phyloP scores from a whole-genome alignment of 2,329 filamentous ascomycete species.

The Curvularia lunata region DNA sequence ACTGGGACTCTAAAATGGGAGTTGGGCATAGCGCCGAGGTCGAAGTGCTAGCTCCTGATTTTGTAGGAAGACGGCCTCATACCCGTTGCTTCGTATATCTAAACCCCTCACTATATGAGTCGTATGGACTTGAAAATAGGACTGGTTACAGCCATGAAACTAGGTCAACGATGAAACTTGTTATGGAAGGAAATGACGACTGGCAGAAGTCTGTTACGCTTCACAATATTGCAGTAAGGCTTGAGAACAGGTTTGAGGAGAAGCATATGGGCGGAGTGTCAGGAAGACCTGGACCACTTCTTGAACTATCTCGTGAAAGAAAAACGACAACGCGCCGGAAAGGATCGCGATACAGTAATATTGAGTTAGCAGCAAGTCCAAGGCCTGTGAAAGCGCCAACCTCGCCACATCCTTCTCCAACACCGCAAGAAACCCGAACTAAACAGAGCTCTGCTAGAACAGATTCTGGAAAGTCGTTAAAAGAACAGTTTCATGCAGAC shows the following conservation, averaged over 20 bases:
- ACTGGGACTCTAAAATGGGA: conserved; percentile 18
- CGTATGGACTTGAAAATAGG: conserved; percentile 15
- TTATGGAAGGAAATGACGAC: conserved; percentile 14
- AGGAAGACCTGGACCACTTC: conserved; percentile 17
- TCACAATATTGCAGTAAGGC: conserved; percentile 16
- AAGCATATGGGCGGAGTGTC: conserved; percentile 7
- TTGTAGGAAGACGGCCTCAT: conserved; percentile 3
- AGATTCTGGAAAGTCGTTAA: conserved; percentile 1
- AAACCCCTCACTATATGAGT: conserved; percentile 9
- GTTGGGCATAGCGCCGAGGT: conserved; percentile 14
- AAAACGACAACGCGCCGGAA: background rate
- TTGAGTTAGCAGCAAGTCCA: conserved; percentile 1
- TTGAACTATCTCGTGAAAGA: conserved; percentile 13
- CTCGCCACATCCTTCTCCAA: background rate
- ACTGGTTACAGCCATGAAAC: conserved; percentile 20
- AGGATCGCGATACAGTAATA: background rate
- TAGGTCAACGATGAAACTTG: conserved; percentile 17
- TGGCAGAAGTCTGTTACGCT: conserved; percentile 17
- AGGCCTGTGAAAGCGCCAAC: background rate
- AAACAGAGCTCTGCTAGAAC: conserved; percentile 8
- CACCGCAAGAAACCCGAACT: background rate
- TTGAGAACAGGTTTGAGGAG: conserved; percentile 21
- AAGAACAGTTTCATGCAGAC: conserved; percentile 9
- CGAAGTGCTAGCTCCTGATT: conserved; percentile 15
- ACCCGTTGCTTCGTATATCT: conserved; percentile 19